Percentiles rank a stretch among this genome's conserved stretches.
Conservation (phyloP, 306 rosid genomes). For the Fragaria ananassa region DNA sequence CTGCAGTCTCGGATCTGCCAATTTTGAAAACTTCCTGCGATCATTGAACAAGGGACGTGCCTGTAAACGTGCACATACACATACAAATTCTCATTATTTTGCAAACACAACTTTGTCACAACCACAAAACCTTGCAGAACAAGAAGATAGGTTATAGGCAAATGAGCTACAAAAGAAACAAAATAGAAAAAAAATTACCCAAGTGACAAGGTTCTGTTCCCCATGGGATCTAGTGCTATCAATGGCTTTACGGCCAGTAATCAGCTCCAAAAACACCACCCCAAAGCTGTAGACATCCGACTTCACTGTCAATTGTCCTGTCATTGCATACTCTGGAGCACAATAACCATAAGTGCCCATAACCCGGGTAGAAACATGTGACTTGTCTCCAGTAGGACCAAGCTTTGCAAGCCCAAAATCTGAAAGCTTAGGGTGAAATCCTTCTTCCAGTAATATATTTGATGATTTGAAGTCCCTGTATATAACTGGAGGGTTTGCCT, state of each 20-base stretch:
- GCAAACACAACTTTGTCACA: slow-evolving; percentile 9
- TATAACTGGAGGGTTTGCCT: slow-evolving; percentile 87
- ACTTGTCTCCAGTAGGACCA: slow-evolving; percentile 89
- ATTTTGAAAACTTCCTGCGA: slow-evolving; percentile 70
- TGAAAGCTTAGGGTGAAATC: slow-evolving; percentile 81
- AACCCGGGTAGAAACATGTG: slow-evolving; percentile 88
- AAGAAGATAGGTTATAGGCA: slow-evolving; percentile 1
- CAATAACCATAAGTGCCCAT: slow-evolving; percentile 97
- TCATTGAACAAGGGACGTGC: slow-evolving; percentile 86
- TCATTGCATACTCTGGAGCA: slow-evolving; percentile 96
- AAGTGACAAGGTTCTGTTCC: slow-evolving; percentile 83
- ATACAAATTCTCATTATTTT: slow-evolving; percentile 20
- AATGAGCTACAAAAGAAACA: slow-evolving; percentile 12
- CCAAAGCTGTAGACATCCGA: slow-evolving; percentile 91
- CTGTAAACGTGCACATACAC: slow-evolving; percentile 40
- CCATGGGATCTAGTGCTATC: slow-evolving; percentile 75
- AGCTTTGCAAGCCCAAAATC: slow-evolving; percentile 96
- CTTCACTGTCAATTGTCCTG: slow-evolving; percentile 85
- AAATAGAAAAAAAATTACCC: slow-evolving; percentile 48
- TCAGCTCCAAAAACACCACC: slow-evolving; percentile 82
- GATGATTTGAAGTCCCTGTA: slow-evolving; percentile 93
- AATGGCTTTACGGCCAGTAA: slow-evolving; percentile 85
- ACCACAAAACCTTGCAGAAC: slow-evolving; percentile 3
- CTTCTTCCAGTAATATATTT: slow-evolving; percentile 82
- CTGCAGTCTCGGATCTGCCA: slow-evolving; percentile 79